Evolutionary conservation across 306 rosid genomes (phyloP).

Genomic region (Medicago ruthenica): DNA sequence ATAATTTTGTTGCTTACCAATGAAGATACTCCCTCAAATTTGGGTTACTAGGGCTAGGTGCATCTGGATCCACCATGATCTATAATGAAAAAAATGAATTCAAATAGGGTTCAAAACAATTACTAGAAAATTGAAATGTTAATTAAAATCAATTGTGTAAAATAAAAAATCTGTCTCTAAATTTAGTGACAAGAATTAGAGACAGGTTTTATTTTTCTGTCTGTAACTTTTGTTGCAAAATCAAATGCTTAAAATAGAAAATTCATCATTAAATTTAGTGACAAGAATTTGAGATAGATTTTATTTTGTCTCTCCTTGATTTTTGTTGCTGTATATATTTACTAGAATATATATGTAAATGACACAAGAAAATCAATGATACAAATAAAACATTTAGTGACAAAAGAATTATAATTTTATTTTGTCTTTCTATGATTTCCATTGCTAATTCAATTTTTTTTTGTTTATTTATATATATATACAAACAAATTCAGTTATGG

Average conservation of each 20-base stretch:
- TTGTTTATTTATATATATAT: not conserved
- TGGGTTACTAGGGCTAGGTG: slow-evolving; percentile 57
- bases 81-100: not conserved
- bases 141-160: not conserved
- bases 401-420: not conserved
- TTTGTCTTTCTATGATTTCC: not conserved
- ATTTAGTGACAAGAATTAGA: not conserved
- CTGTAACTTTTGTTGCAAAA: too few relatives aligned
- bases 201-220: too few relatives aligned
- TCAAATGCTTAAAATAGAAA: not conserved
- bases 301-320: too few relatives aligned
- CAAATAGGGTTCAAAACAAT: not conserved
- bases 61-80: slow-evolving; percentile 52
- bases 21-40: slow-evolving; percentile 53
- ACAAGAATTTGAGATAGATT: too few relatives aligned
- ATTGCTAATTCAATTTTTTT: not conserved
- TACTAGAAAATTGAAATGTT: not conserved
- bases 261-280: not conserved
- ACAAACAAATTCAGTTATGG: not conserved
- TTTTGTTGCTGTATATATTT: not conserved
- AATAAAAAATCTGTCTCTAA: not conserved
- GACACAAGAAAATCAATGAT: too few relatives aligned
- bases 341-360: not conserved
- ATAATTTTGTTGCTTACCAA: slow-evolving; percentile 41
- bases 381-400: not conserved